Evolutionary conservation across 2,329 filamentous ascomycete genomes (phyloP), one percentile per base, ranked within the genome.

Genomic region (Neonectria punicea): DNA sequence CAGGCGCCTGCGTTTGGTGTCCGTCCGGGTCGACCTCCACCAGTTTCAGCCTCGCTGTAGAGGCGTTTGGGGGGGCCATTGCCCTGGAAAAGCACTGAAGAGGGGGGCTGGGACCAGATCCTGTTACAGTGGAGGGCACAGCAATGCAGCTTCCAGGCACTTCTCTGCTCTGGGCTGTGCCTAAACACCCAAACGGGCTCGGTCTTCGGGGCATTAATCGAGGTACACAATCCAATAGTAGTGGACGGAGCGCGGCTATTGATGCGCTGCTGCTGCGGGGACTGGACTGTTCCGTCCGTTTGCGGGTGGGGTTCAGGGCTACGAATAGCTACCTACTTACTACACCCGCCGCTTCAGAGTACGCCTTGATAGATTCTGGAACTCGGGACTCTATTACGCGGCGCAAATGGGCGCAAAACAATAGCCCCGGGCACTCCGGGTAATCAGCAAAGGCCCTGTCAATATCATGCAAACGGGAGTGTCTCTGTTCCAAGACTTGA

Each of bases 21-120:
- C 49, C 47, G 44, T 64, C 58, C 56, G 59, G 61, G 44, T 30
- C 36, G 50, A 51, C 41, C 56, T 30, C 56, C 61, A 50, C 57
- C 18, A 13, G 57, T 60, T 53, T 60, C 57, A 60, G 57, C 49
- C 57, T 53, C 57, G 39, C 53, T 20, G 28, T 32, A 51, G 32
- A 44, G 32, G 18, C 39, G 25, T 13, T 25, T 44, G 53, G 44
- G 47, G 25, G 18, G 46, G 10, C 20, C 8, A 46, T 14, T n/a
- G 36, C 49, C 57, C 57, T 53, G 25, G 41, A 59, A 49, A 13
- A 18, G 20, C 34, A 20, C 53, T 55, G 53, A 30, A 44, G 16
- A 9, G 11, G 11, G 11, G 44, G 28, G 28, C 47, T 51, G 32
- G 18, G 16, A 41, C 30, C 13, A 41, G 25, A 4, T 20, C 7